A percentile compares a stretch with the other conserved stretches of the same genome.
phyloP scores from a whole-genome alignment of 2,329 filamentous ascomycete species.

The Cladosporium sp. region DNA sequence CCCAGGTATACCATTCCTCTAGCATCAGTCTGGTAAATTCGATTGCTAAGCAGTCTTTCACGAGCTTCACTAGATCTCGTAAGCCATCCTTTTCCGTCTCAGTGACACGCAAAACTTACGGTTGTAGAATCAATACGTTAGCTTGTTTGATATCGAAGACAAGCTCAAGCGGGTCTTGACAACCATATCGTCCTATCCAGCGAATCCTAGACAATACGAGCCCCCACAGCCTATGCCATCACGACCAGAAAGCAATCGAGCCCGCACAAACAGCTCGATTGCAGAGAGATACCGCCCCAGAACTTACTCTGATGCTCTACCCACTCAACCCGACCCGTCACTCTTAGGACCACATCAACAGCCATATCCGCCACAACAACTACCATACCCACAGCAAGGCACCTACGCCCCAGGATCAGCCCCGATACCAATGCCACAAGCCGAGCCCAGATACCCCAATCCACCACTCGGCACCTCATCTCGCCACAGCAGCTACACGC shows the following conservation, averaged over 20 bases:
- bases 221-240: background rate
- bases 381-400: background rate
- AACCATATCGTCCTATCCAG: background rate
- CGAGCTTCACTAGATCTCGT: no score
- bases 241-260: conserved; percentile 2
- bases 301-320: conserved; percentile 8
- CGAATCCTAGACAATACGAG: background rate
- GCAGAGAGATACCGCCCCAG: conserved; percentile 8
- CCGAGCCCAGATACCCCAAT: background rate
- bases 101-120: no score
- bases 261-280: conserved; percentile 6
- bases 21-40: no score
- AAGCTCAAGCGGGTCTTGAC: background rate
- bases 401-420: background rate
- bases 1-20: background rate
- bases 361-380: conserved; percentile 2
- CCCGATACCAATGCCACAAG: background rate
- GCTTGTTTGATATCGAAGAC: no score
- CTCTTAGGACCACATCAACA: conserved; percentile 7
- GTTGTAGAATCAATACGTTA: no score
- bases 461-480: background rate
- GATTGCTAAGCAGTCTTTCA: no score
- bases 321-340: conserved; percentile 2
- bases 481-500: conserved; percentile 7
- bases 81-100: no score